Percentiles rank a stretch among this genome's conserved stretches.
Evolutionary conservation across 345 rosid genomes (phyloP).

Genomic region (Euphorbia tirucalli): DNA sequence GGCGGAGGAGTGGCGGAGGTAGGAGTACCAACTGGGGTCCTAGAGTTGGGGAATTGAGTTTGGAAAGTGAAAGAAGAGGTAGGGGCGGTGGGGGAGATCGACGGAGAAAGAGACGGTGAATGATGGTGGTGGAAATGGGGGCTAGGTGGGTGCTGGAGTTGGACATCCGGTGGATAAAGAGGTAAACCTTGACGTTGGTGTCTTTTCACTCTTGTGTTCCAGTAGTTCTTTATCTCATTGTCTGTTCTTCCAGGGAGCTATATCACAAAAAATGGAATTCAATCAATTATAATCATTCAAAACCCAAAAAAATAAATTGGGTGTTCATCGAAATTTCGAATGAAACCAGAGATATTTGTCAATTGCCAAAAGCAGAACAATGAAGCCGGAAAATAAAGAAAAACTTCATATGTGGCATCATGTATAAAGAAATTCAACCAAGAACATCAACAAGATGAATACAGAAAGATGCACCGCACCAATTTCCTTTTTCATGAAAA

Average conservation of each 20-base stretch:
- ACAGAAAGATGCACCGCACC: too few relatives aligned
- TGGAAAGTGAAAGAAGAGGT: conserved; percentile 18
- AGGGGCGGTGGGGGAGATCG: conserved; percentile 3
- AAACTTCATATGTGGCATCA: not conserved
- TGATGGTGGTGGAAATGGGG: not conserved
- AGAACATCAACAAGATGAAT: too few relatives aligned
- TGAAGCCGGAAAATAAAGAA: not conserved
- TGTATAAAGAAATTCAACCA: too few relatives aligned
- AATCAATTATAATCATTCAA: not conserved
- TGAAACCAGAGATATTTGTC: too few relatives aligned
- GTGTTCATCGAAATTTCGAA: too few relatives aligned
- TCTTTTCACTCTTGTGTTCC: conserved; percentile 30
- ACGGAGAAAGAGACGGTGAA: not conserved
- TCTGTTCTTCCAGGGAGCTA: conserved; percentile 32
- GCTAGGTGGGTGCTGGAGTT: conserved; percentile 32
- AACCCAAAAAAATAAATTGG: too few relatives aligned
- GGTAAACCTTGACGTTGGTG: conserved; percentile 28
- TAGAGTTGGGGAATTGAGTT: conserved; percentile 3
- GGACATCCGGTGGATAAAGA: conserved; percentile 40
- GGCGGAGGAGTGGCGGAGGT: conserved; percentile 5
- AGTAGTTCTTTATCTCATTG: conserved; percentile 30
- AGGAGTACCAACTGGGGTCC: conserved; percentile 1
- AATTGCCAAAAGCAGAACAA: too few relatives aligned
- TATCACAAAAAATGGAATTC: not conserved
- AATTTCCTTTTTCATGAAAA: too few relatives aligned